Evolutionary conservation across 495 filamentous ascomycete species (phyloP).

Genomic region (Aspergillus homomorphus): DNA sequence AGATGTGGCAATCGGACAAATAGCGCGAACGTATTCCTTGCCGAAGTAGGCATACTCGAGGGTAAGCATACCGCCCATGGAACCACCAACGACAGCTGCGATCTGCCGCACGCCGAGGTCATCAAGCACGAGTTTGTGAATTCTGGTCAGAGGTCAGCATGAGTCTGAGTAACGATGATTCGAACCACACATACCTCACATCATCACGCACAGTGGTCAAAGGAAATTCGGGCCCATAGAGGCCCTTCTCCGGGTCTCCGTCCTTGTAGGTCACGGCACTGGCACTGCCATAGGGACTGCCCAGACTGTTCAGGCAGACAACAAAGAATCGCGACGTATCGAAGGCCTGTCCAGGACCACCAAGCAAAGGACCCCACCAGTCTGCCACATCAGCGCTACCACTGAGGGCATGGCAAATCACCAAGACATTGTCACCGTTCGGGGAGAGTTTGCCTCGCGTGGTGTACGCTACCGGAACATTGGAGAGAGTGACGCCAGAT

Average conservation of each 20-base stretch:
- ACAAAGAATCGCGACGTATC: constrained; percentile 91
- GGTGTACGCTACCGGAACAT: constrained; percentile 93
- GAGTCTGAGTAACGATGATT: background rate
- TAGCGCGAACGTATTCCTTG: constrained; percentile 83
- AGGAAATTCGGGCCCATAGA: constrained; percentile 94
- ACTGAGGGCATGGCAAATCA: constrained; percentile 95
- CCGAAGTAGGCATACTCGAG: constrained; percentile 97
- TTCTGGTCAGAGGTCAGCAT: constrained; percentile 48
- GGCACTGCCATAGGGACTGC: constrained; percentile 93
- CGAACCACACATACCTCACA: constrained; percentile 65
- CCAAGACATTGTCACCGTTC: constrained; percentile 81
- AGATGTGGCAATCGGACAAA: constrained; percentile 94
- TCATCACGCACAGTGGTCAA: constrained; percentile 93
- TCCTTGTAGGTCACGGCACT: constrained; percentile 90
- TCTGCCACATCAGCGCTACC: constrained; percentile 94
- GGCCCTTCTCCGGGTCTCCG: constrained; percentile 66
- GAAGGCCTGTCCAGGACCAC: constrained; percentile 85
- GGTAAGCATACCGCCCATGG: constrained; percentile 96
- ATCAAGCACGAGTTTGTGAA: constrained; percentile 89
- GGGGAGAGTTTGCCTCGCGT: constrained; percentile 74
- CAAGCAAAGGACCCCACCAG: constrained; percentile 97
- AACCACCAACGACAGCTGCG: constrained; percentile 90
- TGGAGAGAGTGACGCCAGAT: constrained; percentile 78
- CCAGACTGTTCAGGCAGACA: constrained; percentile 92
- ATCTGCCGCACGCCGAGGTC: constrained; percentile 83